Percentiles rank a stretch among this genome's conserved stretches.
Conservation (phyloP, 352 stramenopile species). For the Aphanomyces stellatus region DNA sequence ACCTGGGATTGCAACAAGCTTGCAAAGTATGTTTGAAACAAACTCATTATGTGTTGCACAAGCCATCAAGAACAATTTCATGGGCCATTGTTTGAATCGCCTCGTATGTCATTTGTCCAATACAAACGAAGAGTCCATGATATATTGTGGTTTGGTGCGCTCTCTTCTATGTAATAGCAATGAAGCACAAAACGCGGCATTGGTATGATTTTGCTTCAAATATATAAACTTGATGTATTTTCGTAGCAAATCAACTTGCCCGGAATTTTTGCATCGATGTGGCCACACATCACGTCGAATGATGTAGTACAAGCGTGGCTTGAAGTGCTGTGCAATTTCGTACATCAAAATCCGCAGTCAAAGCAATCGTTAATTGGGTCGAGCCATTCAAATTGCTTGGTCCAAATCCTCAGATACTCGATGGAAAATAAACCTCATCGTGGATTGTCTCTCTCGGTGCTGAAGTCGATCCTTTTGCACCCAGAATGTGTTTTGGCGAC, state of each 20-base stretch:
- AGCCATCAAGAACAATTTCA: neutral
- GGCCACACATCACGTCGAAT: neutral
- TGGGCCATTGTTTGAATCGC: neutral
- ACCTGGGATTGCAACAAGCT: neutral
- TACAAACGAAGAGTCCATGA: neutral
- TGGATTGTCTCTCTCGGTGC: neutral
- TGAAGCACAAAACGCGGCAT: neutral
- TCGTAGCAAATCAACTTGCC: neutral
- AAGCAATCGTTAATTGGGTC: neutral
- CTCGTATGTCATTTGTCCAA: neutral
- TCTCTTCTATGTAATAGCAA: neutral
- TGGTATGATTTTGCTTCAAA: neutral
- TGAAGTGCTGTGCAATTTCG: neutral
- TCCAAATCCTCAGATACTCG: neutral
- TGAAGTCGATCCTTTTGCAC: neutral
- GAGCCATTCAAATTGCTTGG: neutral
- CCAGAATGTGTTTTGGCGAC: neutral
- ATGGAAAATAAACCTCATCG: neutral
- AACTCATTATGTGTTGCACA: neutral
- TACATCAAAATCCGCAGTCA: neutral
- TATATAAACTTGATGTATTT: neutral
- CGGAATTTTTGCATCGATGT: neutral
- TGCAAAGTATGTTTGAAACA: neutral
- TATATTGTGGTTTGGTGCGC: neutral
- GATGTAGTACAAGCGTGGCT: neutral